phyloP scores from a whole-genome alignment of 345 rosid species.

The Cardamine resedifolia region DNA sequence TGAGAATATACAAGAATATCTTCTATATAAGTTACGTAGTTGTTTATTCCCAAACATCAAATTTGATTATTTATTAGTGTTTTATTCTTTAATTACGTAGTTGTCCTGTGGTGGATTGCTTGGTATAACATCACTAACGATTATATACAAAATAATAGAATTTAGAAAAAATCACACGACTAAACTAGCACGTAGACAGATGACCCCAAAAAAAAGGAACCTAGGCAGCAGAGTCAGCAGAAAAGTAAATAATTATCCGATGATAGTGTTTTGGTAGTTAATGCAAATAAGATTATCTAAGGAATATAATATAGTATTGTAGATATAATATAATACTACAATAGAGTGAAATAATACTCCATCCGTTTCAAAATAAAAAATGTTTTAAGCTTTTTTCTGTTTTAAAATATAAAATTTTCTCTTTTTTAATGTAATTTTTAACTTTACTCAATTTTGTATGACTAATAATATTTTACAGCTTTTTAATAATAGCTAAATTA shows the following conservation, averaged over 20 bases:
- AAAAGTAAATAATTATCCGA: no score
- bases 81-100: not conserved
- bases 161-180: not conserved
- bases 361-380: no score
- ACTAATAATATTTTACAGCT: no score
- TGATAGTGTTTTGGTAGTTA: not conserved
- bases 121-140: not conserved
- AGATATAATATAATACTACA: not conserved
- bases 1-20: no score
- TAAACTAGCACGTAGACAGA: not conserved
- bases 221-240: not conserved
- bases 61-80: not conserved
- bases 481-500: no score
- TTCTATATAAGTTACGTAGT: no score
- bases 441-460: no score
- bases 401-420: no score
- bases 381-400: no score
- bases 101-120: constrained; percentile 14
- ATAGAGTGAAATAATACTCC: not conserved
- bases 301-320: not conserved
- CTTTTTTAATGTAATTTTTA: no score
- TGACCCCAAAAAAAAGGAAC: not conserved
- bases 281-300: not conserved
- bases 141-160: not conserved
- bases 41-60: no score